Evolutionary conservation across 148 eudicot species (phyloP), one percentile per base, ranked within the genome.

Genomic region (Camellia lanceoleosa): DNA sequence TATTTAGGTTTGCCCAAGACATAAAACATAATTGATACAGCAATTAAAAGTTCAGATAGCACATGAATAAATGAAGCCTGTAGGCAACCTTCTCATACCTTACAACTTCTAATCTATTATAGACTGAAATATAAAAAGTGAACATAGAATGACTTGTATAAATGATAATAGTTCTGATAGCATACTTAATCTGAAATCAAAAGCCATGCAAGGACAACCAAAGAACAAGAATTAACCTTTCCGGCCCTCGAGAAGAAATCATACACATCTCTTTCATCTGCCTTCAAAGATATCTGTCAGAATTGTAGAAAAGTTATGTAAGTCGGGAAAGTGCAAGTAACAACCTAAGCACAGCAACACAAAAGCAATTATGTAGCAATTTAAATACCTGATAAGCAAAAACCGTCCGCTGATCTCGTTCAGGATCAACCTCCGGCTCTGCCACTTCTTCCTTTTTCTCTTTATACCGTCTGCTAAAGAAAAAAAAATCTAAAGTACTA

Each of bases 221-320:
- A 16, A 30, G 64, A 78, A 44, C 41, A 75, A 42, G 61, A 68
- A 61, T 70, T 79, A 69, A 95, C 98, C 98, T 90, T 93, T 79
- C 98, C 98, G 62, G 90, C 98, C 81, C 89, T 87, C 8, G 98
- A 95, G 83, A 95, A 95, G 85, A 95, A 95, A 68, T 92, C 95
- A 67, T 87, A 95, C 58, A 95, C 87, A 82, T 95, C 95, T 80
- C 94, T 86, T 84, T 95, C 97, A 89, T 89, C 94, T 51, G 98
- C 98, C 88, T 93, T 92, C 82, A 90, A 82, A 46, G 95, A 86
- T 63, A 95, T 92, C 98, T 95, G 87, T 78, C 73, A 70, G 20
- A 47, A 62, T 68, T 52, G 79, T 49, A 82, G 56, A 11, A 65
- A 66, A 52, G 7, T 63, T 55, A 42, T 46, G 11, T 23, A 52